A percentile compares a stretch with the other conserved stretches of the same genome.
These are phyloP conservation scores for Trichomonas gallinae DNA, from an alignment of 208 protist genomes.

Conservation along the genomic window DNA sequence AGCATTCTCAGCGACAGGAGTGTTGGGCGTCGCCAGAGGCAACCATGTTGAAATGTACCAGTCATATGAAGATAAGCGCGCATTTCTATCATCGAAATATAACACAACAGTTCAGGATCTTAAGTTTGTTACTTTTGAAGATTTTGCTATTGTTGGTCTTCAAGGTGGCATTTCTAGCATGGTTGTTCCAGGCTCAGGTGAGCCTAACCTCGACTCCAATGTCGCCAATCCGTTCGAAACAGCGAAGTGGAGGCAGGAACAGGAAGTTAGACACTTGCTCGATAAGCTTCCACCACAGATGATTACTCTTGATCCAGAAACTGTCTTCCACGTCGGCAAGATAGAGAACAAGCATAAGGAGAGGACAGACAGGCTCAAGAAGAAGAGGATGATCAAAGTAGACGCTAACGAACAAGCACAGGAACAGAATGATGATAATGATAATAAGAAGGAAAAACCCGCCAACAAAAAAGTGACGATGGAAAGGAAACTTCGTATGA, in stretches of 20 bases:
- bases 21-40: neutral
- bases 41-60: neutral
- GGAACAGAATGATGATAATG: neutral
- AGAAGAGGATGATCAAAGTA: neutral
- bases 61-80: neutral
- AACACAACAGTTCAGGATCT: neutral
- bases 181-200: neutral
- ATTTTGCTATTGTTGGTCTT: neutral
- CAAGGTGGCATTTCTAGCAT: neutral
- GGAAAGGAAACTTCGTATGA: neutral
- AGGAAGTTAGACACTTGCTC: neutral
- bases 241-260: neutral
- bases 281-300: neutral
- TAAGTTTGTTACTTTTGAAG: conserved; percentile 5
- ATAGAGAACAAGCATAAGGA: neutral
- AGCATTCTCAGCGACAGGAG: neutral
- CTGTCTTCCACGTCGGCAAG: neutral
- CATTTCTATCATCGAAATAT: neutral
- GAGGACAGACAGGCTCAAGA: neutral
- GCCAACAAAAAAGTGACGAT: neutral
- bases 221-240: neutral
- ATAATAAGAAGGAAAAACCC: neutral
- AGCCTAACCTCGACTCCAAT: neutral
- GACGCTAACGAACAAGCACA: no score
- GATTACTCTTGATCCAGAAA: neutral